Evolutionary conservation across 2,329 filamentous ascomycete genomes (phyloP), one percentile per base, ranked within the genome.

Genomic region (Trichophyton schoenleinii): DNA sequence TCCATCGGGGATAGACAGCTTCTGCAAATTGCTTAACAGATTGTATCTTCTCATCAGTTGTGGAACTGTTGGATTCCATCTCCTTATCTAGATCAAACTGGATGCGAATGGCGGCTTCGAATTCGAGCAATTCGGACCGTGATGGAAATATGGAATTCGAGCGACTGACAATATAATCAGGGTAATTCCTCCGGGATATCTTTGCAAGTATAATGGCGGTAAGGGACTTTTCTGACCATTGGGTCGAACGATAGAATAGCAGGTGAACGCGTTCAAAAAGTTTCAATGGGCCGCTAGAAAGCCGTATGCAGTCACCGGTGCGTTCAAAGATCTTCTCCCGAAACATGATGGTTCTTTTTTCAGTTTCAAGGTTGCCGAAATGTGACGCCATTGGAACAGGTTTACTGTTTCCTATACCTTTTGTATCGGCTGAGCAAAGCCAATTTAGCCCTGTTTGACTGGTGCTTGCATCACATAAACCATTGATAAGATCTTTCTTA

Each of bases 171-270:
- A 97, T 83, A 69, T 96, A 99, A 2, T 87, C 79, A 0, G 92
- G 91, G 66, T 96, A 99, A 70, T 91, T 94, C 41, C 89, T 82
- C 49, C 85, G 83, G 1, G 91, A 89, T 62, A 95, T 95, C 65
- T 92, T 91, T 6, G 94, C 89, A 3, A 99, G 80, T 52, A 99
- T 96, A 60, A 97, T 92, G 0, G 91, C 92, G 1, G 90, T 97
- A 13, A 99, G 78, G 0, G 92, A 96, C 72, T 96, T 97, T 68
- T 97, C 92, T 0, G 91, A 95, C 94, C 94, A 99, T 71, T 96
- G 89, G 0, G 90, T 95, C 8, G 91, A 96, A 62, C 92, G 83
- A 72, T 97, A 97, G 72, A 96, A 99, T 31, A 99, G 91, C 1
- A 99, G 77, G 74, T 97, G 94, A 0, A 97, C 91, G 28, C 94